Base-by-base conservation (phyloP, 1,284 basidiomycete genomes). In the Fomitopsis palustris region DNA sequence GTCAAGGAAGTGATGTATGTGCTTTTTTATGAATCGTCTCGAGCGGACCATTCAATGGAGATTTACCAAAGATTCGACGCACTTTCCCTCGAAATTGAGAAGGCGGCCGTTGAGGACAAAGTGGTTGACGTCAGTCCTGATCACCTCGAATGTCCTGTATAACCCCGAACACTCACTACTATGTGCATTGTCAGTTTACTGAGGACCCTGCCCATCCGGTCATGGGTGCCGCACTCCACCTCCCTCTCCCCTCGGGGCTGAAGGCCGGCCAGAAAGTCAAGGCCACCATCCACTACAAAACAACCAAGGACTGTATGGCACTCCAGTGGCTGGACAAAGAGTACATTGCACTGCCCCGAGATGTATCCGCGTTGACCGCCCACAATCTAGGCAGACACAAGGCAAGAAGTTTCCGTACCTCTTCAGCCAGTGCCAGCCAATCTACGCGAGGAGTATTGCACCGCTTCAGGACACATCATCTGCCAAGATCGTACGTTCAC, bases 361-460 rank as follows among this genome's bases (percentile, higher is more conserved):
- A 12, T 19, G n/a, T 31, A 3, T 19, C n/a, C 27, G 39, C 43
- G 31, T 53, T 38, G 42, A 55, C 47, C 49, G 29, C 33, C 16
- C 14, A 56, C 42, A 47, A 45, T 52, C 19, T 45, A 92, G 90
- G 62, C 95, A 98, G 75, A 98, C 96, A 0, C 92, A 94, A 62
- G 91, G 91, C 23, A 93, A 94, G 69, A 77, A 79, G 58, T 88
- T 92, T 74, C 92, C 94, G 0, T 98, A 92, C 77, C 77, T 98
- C 38, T 98, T 97, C 80, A 95, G 92, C 60, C 95, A 98, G 74
- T 94, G 91, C 70, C 95, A 98, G 72, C 94, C 96, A 19, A 96
- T 95, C 67, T 93, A 95, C 70, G 90, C 90, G 9, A 84, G 94
- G 53, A 82, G 89, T 1, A 74, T 97, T 55, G 82, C 89, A 0